These are phyloP conservation scores for Hypomyces perniciosus DNA, from an alignment of 2,329 filamentous ascomycete genomes.

Conservation along the genomic window DNA sequence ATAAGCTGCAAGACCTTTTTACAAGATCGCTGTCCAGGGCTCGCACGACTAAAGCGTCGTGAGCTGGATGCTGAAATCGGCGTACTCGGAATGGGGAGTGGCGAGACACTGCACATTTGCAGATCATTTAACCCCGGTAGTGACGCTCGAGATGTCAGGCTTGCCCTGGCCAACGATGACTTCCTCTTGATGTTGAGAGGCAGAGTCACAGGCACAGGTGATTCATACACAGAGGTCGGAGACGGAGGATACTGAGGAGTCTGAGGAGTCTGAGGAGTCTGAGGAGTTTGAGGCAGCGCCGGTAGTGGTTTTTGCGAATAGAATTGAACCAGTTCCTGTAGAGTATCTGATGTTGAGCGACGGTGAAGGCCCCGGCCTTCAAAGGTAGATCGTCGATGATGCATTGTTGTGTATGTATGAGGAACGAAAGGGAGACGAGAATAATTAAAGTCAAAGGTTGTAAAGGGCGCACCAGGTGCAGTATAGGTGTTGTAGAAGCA, in stretches of 20 bases:
- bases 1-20: conserved; percentile 38
- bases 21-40: conserved; percentile 23
- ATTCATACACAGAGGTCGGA: background rate
- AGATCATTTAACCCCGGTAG: background rate
- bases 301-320: too few relatives aligned
- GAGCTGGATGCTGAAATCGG: background rate
- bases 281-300: too few relatives aligned
- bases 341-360: too few relatives aligned
- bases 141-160: background rate
- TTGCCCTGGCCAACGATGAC: background rate
- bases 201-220: background rate
- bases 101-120: conserved; percentile 3
- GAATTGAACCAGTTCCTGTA: too few relatives aligned
- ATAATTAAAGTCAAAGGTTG: too few relatives aligned
- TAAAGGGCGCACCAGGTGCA: too few relatives aligned
- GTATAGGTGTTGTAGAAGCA: too few relatives aligned
- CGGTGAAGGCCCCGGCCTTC: too few relatives aligned
- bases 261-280: background rate
- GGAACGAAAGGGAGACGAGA: too few relatives aligned
- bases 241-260: conserved; percentile 8
- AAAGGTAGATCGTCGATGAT: too few relatives aligned
- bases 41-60: background rate
- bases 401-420: too few relatives aligned
- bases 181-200: conserved; percentile 12
- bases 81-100: background rate